These are phyloP conservation scores for Magnusiomyces tetraspermus DNA, from an alignment of 1,139 yeast species.

Conservation along the genomic window DNA sequence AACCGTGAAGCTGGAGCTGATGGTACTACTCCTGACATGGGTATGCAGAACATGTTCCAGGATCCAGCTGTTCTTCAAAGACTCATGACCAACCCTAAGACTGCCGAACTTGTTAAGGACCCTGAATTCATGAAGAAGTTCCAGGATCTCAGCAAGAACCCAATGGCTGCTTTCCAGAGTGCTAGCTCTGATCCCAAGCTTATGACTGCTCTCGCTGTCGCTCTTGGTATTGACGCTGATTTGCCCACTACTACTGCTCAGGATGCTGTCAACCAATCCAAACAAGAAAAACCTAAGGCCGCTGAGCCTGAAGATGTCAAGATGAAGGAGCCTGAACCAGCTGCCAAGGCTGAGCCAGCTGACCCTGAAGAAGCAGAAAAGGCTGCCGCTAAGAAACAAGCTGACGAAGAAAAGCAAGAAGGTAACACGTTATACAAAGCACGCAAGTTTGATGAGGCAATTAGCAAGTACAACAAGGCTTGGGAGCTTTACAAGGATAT, in stretches of 20 bases:
- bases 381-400: constrained; percentile 66
- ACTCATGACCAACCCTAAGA: constrained; percentile 75
- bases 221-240: constrained; percentile 59
- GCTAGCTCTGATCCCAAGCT: constrained; percentile 72
- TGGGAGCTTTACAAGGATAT: constrained; percentile 78
- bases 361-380: constrained; percentile 22
- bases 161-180: constrained; percentile 52
- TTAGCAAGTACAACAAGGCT: constrained; percentile 74
- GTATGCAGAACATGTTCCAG: constrained; percentile 63
- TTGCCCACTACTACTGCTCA: constrained; percentile 23
- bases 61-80: constrained; percentile 74
- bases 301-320: constrained; percentile 28
- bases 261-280: constrained; percentile 22
- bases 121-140: constrained; percentile 74
- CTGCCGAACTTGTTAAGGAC: constrained; percentile 78
- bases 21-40: constrained; percentile 56
- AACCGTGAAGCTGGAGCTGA: constrained; percentile 33
- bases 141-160: constrained; percentile 56
- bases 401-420: constrained; percentile 72
- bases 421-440: constrained; percentile 84
- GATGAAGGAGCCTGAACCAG: constrained; percentile 29
- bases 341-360: constrained; percentile 29
- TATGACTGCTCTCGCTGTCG: constrained; percentile 79
- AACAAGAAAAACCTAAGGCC: constrained; percentile 16
- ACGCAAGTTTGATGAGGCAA: constrained; percentile 88